phyloP scores from a whole-genome alignment of 495 filamentous ascomycete species.

The Tuber umbilicatum region DNA sequence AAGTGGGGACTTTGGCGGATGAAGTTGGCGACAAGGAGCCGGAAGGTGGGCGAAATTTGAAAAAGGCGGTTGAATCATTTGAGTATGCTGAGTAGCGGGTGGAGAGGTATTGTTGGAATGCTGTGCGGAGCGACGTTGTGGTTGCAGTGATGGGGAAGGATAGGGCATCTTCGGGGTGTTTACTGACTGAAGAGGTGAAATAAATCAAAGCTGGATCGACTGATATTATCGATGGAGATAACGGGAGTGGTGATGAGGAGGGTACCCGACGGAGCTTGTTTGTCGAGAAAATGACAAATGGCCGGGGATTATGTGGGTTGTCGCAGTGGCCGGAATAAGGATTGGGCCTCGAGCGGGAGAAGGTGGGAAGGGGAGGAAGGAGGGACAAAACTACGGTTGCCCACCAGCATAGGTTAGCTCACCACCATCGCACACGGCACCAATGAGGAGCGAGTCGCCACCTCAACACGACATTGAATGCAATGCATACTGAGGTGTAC shows the following conservation, averaged over 20 bases:
- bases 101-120: conserved; percentile 32
- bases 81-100: conserved; percentile 19
- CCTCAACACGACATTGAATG: conserved; percentile 27
- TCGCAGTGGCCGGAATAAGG: conserved; percentile 28
- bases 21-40: conserved; percentile 54
- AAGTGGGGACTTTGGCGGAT: conserved; percentile 57
- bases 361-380: conserved; percentile 14
- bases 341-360: conserved; percentile 11
- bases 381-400: conserved; percentile 19
- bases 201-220: conserved; percentile 9
- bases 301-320: conserved; percentile 16
- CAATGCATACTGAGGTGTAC: conserved; percentile 38
- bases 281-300: conserved; percentile 19
- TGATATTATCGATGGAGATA: conserved; percentile 13
- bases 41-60: conserved; percentile 44
- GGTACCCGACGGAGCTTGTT: conserved; percentile 12
- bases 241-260: conserved; percentile 18
- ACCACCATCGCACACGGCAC: conserved; percentile 31
- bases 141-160: conserved; percentile 19
- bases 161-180: conserved; percentile 26
- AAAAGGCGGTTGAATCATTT: conserved; percentile 22
- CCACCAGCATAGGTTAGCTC: conserved; percentile 16
- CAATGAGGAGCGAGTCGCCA: conserved; percentile 27
- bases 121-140: conserved; percentile 26
- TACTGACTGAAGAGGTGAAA: conserved; percentile 5